Percentiles rank a stretch among this genome's conserved stretches.
Evolutionary conservation across 73 alveolate genomes (phyloP).

Genomic region (Tetrahymena malaccensis): DNA sequence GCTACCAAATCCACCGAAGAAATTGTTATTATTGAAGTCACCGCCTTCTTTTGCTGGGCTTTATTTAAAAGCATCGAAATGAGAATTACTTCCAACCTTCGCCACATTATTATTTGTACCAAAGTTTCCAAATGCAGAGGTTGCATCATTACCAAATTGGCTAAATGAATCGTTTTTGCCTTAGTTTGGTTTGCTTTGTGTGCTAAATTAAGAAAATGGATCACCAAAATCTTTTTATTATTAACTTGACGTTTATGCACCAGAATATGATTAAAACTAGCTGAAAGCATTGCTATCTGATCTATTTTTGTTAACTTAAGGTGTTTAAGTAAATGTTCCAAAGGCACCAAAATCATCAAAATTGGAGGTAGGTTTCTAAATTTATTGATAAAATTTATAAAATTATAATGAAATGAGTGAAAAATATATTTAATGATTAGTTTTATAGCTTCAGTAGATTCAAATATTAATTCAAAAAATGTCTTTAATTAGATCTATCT

Average conservation of each 20-base stretch:
- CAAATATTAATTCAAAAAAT: too few species aligned
- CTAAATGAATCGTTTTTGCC: neutral
- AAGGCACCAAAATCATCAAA: neutral
- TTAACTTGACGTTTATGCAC: neutral
- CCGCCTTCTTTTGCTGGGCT: neutral
- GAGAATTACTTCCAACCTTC: neutral
- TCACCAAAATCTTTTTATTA: neutral
- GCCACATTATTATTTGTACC: neutral
- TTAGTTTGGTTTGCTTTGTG: neutral
- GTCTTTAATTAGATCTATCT: too few species aligned
- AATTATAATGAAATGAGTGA: neutral
- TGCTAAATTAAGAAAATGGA: neutral
- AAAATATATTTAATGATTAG: too few species aligned
- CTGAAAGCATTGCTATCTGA: neutral
- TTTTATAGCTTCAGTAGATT: neutral
- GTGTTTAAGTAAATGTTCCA: neutral
- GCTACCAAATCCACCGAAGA: neutral
- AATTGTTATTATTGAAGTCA: neutral
- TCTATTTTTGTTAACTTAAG: neutral
- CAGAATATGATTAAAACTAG: neutral
- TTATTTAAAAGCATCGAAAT: neutral
- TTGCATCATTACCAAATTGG: neutral
- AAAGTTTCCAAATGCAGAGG: neutral
- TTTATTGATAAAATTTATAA: neutral
- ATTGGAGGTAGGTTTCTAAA: neutral